Conservation (phyloP, 805 yeast genomes). For the Ascoidea asiatica region DNA sequence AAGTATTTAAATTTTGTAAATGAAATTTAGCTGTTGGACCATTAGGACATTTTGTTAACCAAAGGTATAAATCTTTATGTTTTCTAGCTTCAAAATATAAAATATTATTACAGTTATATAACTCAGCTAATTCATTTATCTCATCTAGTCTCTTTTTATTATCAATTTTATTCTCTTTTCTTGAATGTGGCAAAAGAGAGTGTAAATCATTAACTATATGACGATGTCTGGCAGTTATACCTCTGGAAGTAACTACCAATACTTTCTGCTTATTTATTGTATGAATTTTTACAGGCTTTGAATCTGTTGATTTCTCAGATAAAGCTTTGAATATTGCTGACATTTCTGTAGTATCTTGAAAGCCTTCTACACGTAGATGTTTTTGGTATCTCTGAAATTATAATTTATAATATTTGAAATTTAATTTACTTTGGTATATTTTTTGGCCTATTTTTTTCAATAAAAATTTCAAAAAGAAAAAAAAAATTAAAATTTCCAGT, state of each 20-base stretch:
- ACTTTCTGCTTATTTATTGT: conserved; percentile 76
- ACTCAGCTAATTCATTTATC: conserved; percentile 89
- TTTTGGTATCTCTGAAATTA: too few relatives aligned
- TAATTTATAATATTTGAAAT: too few relatives aligned
- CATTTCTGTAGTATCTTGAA: too few relatives aligned
- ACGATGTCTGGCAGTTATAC: conserved; percentile 90
- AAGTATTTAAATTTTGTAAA: conserved; percentile 87
- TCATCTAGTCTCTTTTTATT: conserved; percentile 80
- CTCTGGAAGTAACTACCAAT: conserved; percentile 82
- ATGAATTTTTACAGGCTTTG: conserved; percentile 21
- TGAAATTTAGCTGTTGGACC: conserved; percentile 95
- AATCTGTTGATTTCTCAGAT: conserved; percentile 25
- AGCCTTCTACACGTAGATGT: too few relatives aligned
- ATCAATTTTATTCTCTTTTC: conserved; percentile 94
- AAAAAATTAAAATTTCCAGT: too few relatives aligned
- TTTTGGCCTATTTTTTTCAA: too few relatives aligned
- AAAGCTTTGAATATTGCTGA: conserved; percentile 64
- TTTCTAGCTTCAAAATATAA: conserved; percentile 92
- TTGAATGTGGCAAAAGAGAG: conserved; percentile 78
- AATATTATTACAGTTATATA: conserved; percentile 93
- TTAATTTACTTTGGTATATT: too few relatives aligned
- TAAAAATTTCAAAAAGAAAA: too few relatives aligned
- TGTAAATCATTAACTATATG: conserved; percentile 78
- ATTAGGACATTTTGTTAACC: conserved; percentile 94
- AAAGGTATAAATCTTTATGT: conserved; percentile 86